Percentiles rank a stretch among this genome's conserved stretches.
Evolutionary conservation across 352 stramenopile genomes (phyloP).

Genomic region (Phytophthora hybrid): DNA sequence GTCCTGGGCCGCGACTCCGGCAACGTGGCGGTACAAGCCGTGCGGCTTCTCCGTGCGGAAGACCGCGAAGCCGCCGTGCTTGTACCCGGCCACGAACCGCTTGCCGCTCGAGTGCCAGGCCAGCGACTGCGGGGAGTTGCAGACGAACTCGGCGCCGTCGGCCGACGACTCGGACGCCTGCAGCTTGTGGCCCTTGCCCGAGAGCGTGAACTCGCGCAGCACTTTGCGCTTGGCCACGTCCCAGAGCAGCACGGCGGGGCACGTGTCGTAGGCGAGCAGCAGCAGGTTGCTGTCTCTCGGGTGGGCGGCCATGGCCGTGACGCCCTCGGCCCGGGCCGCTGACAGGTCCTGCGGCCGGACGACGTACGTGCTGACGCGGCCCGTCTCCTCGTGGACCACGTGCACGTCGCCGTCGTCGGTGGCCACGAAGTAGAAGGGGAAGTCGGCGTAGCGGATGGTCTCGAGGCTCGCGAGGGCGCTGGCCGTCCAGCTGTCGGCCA

Average conservation of each 20-base stretch:
- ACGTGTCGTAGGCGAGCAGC: slow-evolving; percentile 69
- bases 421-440: slow-evolving; percentile 78
- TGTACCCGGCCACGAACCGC: slow-evolving; percentile 76
- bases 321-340: slow-evolving; percentile 27
- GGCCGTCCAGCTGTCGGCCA: slow-evolving; percentile 67
- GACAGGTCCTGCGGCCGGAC: slow-evolving; percentile 59
- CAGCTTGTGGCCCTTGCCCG: slow-evolving; percentile 35
- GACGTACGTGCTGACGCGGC: slow-evolving; percentile 69
- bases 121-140: slow-evolving; percentile 65
- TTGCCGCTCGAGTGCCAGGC: slow-evolving; percentile 86
- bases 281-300: slow-evolving; percentile 71
- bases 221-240: slow-evolving; percentile 77
- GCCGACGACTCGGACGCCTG: slow-evolving; percentile 21
- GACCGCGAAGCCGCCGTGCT: slow-evolving; percentile 64
- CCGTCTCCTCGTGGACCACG: slow-evolving; percentile 82
- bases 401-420: slow-evolving; percentile 75
- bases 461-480: slow-evolving; percentile 71
- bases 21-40: slow-evolving; percentile 46
- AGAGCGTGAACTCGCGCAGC: slow-evolving; percentile 48
- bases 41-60: slow-evolving; percentile 68
- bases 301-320: slow-evolving; percentile 65
- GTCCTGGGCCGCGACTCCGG: not conserved
- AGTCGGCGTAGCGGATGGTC: slow-evolving; percentile 64
- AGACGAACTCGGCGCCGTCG: slow-evolving; percentile 12
- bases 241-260: slow-evolving; percentile 61